phyloP scores from a whole-genome alignment of 148 eudicot genomes.

The Silene uniflora region DNA sequence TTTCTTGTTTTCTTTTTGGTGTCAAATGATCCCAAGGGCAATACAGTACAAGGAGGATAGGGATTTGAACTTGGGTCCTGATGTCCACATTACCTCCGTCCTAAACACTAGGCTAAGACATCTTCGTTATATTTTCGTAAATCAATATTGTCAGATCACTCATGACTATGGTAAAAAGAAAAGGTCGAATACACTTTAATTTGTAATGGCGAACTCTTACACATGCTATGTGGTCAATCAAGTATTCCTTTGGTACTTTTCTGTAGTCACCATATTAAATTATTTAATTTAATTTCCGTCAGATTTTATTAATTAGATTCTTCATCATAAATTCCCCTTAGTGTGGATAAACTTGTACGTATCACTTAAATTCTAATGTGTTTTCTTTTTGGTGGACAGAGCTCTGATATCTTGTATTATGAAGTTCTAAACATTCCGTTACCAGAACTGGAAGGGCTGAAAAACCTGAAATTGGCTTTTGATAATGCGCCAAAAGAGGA shows the following conservation, averaged over 20 bases:
- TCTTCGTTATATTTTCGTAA: background rate
- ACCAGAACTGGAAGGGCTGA: conserved; percentile 80
- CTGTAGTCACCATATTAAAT: background rate
- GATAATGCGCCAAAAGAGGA: conserved; percentile 76
- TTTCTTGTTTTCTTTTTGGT: background rate
- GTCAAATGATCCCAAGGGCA: background rate
- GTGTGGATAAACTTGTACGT: background rate
- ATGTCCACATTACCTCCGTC: too few relatives aligned
- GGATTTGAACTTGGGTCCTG: too few relatives aligned
- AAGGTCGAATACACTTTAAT: background rate
- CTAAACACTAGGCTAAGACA: background rate
- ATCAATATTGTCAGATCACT: background rate
- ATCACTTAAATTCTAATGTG: background rate
- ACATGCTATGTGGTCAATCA: background rate
- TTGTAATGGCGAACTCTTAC: background rate
- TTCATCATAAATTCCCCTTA: background rate
- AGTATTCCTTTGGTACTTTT: background rate
- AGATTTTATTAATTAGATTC: background rate
- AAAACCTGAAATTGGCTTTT: conserved; percentile 67
- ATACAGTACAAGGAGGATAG: too few relatives aligned
- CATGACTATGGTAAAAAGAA: background rate
- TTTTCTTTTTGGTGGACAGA: conserved; percentile 39
- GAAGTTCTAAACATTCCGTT: conserved; percentile 92
- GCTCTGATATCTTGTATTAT: conserved; percentile 85
- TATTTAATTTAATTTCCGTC: background rate